phyloP scores from a whole-genome alignment of 306 rosid genomes.

The Glycyrrhiza uralensis region DNA sequence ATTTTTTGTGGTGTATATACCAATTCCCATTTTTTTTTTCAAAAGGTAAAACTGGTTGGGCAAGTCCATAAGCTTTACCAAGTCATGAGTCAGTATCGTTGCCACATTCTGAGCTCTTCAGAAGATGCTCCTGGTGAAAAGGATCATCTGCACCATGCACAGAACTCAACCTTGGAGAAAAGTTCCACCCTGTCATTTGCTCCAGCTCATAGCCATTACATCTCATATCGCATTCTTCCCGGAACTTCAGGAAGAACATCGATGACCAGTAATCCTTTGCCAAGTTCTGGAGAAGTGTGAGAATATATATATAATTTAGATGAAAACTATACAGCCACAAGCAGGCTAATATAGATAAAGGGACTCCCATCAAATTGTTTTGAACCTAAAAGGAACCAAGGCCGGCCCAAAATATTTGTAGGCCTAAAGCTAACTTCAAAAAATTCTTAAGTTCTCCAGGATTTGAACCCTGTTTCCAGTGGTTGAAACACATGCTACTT shows the following conservation, averaged over 20 bases:
- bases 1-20: too few species aligned
- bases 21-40: too few species aligned
- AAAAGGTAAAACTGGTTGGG: neutral
- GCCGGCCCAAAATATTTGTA: too few species aligned
- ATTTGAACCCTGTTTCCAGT: too few species aligned
- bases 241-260: slow-evolving; percentile 73
- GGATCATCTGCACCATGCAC: slow-evolving; percentile 84
- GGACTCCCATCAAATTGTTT: slow-evolving; percentile 9
- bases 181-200: slow-evolving; percentile 67
- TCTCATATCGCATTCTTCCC: slow-evolving; percentile 62
- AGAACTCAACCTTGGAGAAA: slow-evolving; percentile 84
- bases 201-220: slow-evolving; percentile 55
- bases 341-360: neutral
- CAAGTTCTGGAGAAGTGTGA: slow-evolving; percentile 53
- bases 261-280: slow-evolving; percentile 93
- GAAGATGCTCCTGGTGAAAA: slow-evolving; percentile 66
- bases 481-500: too few species aligned
- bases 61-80: neutral
- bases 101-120: slow-evolving; percentile 44
- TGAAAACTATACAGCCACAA: neutral
- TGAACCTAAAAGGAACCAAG: neutral
- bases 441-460: too few species aligned
- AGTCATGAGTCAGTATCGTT: slow-evolving; percentile 31
- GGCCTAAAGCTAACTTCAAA: too few species aligned
- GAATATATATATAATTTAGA: neutral